A percentile compares a stretch with the other conserved stretches of the same genome.
These are phyloP conservation scores for Linderina pennispora DNA, from an alignment of 192 early-diverging fungal genomes.

Conservation along the genomic window DNA sequence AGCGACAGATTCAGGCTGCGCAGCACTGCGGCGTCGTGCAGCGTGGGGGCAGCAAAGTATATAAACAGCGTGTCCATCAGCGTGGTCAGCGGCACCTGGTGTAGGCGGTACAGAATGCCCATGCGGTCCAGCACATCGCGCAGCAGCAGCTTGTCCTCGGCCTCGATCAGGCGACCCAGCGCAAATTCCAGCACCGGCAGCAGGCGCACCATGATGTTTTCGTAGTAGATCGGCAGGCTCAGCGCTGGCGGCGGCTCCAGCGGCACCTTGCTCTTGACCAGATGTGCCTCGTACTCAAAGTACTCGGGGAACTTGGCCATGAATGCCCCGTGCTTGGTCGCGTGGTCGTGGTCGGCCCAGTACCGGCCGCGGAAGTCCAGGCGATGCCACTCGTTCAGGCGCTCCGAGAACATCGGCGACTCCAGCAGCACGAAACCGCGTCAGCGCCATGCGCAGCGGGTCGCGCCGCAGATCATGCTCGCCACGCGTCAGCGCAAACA, in stretches of 20 bases:
- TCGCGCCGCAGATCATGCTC: slow-evolving; percentile 50
- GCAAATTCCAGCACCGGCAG: slow-evolving; percentile 60
- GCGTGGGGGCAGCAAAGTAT: slow-evolving; percentile 56
- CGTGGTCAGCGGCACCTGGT: slow-evolving; percentile 63
- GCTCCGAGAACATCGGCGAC: slow-evolving; percentile 43
- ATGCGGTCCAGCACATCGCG: slow-evolving; percentile 55
- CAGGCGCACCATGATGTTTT: slow-evolving; percentile 60
- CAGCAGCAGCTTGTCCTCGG: slow-evolving; percentile 52
- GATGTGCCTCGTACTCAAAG: slow-evolving; percentile 65
- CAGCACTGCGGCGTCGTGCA: slow-evolving; percentile 52
- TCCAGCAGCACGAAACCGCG: slow-evolving; percentile 49
- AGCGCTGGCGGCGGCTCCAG: slow-evolving; percentile 56
- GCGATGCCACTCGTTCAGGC: slow-evolving; percentile 59
- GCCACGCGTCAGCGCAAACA: slow-evolving; percentile 61
- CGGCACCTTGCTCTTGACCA: slow-evolving; percentile 29
- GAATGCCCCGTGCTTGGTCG: slow-evolving; percentile 58
- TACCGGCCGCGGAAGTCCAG: slow-evolving; percentile 58
- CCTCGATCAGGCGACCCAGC: slow-evolving; percentile 63
- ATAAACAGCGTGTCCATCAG: slow-evolving; percentile 61
- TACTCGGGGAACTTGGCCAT: slow-evolving; percentile 64
- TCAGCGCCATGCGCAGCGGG: slow-evolving; percentile 45
- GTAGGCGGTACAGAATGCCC: slow-evolving; percentile 54
- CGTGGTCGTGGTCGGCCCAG: slow-evolving; percentile 67
- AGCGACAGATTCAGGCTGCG: slow-evolving; percentile 50
- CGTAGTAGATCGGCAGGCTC: slow-evolving; percentile 65